Percentiles rank a stretch among this genome's conserved stretches.
These are phyloP conservation scores for Kodamaea sp. DNA, from an alignment of 1,139 yeast genomes.

Conservation along the genomic window DNA sequence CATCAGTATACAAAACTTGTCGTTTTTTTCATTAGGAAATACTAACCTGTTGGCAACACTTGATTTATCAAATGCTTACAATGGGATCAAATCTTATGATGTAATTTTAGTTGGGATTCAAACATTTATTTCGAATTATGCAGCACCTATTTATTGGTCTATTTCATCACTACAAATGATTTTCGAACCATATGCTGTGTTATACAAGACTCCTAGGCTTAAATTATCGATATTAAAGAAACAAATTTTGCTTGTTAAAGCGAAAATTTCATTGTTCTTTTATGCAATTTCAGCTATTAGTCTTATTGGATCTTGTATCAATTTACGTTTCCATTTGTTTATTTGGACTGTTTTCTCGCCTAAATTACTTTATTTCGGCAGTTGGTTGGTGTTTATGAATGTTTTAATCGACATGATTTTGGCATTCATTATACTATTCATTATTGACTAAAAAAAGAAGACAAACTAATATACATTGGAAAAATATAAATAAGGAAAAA, in stretches of 20 bases:
- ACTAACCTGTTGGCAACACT: conserved; percentile 91
- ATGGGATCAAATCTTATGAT: conserved; percentile 72
- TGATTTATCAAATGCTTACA: conserved; percentile 87
- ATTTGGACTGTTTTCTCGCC: conserved; percentile 99
- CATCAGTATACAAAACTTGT: conserved; percentile 57
- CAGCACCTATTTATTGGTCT: conserved; percentile 84
- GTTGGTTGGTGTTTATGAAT: conserved; percentile 65
- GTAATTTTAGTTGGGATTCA: conserved; percentile 71
- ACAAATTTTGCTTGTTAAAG: conserved; percentile 33
- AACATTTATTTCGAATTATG: conserved; percentile 79
- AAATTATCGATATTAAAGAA: conserved; percentile 24
- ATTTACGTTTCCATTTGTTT: conserved; percentile 78
- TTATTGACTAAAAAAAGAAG: background rate
- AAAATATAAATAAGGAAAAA: background rate
- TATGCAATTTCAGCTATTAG: conserved; percentile 57
- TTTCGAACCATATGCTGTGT: conserved; percentile 24
- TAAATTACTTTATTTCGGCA: conserved; percentile 72
- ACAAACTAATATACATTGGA: background rate
- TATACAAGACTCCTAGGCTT: conserved; percentile 14
- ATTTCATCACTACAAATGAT: conserved; percentile 48
- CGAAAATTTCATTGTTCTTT: conserved; percentile 42
- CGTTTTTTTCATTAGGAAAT: conserved; percentile 85
- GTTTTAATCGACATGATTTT: conserved; percentile 36
- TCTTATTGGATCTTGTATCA: conserved; percentile 66
- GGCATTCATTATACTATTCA: conserved; percentile 6